These are phyloP conservation scores for Cordyceps cateniannulata DNA, from an alignment of 2,329 filamentous ascomycete genomes.

Conservation along the genomic window DNA sequence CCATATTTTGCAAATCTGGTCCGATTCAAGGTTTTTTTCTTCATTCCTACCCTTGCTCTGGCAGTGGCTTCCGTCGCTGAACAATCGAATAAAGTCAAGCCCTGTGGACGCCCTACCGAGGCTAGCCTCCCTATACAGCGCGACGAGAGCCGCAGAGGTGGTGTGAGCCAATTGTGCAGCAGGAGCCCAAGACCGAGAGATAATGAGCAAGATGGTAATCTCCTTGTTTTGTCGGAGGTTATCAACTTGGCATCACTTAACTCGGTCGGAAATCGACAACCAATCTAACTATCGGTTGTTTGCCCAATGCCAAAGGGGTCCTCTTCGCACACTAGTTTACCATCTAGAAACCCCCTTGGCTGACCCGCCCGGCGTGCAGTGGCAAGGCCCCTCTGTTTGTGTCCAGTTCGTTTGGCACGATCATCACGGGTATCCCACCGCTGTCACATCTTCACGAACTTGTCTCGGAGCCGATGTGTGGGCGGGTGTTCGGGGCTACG, in stretches of 20 bases:
- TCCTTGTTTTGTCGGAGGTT: background rate
- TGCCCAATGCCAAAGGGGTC: background rate
- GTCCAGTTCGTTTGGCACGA: background rate
- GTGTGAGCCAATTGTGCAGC: background rate
- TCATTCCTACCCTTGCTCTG: background rate
- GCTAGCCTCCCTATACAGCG: background rate
- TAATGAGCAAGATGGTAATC: background rate
- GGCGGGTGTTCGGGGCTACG: background rate
- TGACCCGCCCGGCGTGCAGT: background rate
- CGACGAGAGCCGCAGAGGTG: slow-evolving; percentile 4
- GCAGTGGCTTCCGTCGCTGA: background rate
- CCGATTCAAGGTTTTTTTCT: background rate
- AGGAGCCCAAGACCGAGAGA: background rate
- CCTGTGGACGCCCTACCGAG: background rate
- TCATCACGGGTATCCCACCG: background rate
- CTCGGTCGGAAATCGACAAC: background rate
- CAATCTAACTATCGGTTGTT: background rate
- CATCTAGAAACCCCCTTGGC: background rate
- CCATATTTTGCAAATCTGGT: background rate
- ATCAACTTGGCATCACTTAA: background rate
- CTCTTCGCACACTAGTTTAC: background rate
- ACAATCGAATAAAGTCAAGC: slow-evolving; percentile 1
- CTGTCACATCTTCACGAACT: background rate
- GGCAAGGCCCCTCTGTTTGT: background rate
- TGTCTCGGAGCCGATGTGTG: background rate